These are phyloP conservation scores for Annulohypoxylon maeteangense DNA, from an alignment of 495 filamentous ascomycete genomes.

Conservation along the genomic window DNA sequence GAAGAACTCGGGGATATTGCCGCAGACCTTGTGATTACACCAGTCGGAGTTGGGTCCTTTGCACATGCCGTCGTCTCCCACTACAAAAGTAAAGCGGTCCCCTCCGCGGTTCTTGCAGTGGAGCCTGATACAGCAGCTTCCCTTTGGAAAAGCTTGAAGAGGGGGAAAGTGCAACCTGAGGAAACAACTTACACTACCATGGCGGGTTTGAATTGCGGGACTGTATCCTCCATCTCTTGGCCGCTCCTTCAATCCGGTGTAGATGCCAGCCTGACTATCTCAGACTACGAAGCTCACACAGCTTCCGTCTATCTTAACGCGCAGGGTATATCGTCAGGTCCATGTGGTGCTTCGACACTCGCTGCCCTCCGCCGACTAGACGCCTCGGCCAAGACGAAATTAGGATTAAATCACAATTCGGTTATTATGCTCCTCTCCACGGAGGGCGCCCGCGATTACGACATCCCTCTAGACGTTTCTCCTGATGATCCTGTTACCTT, in stretches of 20 bases:
- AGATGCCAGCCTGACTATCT: neutral
- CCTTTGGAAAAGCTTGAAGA: constrained; percentile 2
- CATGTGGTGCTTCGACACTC: neutral
- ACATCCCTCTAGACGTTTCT: neutral
- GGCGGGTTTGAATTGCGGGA: constrained; percentile 3
- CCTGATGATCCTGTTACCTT: neutral
- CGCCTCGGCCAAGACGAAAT: neutral
- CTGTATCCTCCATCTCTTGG: constrained; percentile 7
- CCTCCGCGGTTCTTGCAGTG: neutral
- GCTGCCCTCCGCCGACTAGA: neutral
- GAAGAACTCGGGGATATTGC: neutral
- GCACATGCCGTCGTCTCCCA: constrained; percentile 1
- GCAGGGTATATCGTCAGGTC: neutral
- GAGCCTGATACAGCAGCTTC: constrained; percentile 5
- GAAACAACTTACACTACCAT: neutral
- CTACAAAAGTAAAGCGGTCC: constrained; percentile 1
- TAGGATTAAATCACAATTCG: constrained; percentile 4
- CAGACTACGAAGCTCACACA: neutral
- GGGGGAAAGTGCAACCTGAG: neutral
- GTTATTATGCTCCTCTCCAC: constrained; percentile 1
- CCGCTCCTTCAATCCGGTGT: neutral
- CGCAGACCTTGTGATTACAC: neutral
- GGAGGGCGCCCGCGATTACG: neutral
- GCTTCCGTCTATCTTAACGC: neutral
- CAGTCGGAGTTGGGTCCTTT: constrained; percentile 6